A percentile compares a stretch with the other conserved stretches of the same genome.
phyloP scores from a whole-genome alignment of 805 yeast genomes.

The Nakazawaea ishiwadae region DNA sequence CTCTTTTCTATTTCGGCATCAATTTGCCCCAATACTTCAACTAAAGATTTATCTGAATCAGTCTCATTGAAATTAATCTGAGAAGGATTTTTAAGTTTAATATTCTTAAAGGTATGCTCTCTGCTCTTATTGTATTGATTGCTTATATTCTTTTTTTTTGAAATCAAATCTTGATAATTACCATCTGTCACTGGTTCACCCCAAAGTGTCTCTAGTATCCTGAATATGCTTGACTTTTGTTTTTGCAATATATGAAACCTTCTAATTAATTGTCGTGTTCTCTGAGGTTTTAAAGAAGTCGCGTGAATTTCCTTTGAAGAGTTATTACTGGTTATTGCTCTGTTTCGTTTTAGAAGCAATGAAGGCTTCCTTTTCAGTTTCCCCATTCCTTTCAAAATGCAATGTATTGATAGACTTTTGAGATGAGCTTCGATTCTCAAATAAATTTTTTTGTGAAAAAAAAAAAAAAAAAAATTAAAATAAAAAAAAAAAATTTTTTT shows the following conservation, averaged over 20 bases:
- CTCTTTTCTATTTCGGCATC: slow-evolving; percentile 55
- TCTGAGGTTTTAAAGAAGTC: slow-evolving; percentile 54
- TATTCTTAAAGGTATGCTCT: slow-evolving; percentile 10
- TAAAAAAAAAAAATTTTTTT: slow-evolving; percentile 4
- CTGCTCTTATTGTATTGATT: slow-evolving; percentile 13
- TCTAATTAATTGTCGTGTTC: slow-evolving; percentile 73
- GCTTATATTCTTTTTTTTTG: slow-evolving; percentile 7
- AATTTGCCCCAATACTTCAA: slow-evolving; percentile 42
- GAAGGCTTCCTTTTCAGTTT: slow-evolving; percentile 16
- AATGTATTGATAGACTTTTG: not conserved
- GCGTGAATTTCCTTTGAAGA: slow-evolving; percentile 26
- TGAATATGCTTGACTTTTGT: slow-evolving; percentile 38
- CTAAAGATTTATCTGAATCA: slow-evolving; percentile 15
- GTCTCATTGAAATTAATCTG: slow-evolving; percentile 13
- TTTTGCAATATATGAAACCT: slow-evolving; percentile 71
- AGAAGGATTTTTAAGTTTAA: slow-evolving; percentile 19
- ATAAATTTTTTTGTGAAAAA: not conserved
- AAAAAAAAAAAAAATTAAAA: slow-evolving; percentile 3
- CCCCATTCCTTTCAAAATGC: slow-evolving; percentile 2
- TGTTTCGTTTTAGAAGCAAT: slow-evolving; percentile 24
- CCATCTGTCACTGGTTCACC: slow-evolving; percentile 19
- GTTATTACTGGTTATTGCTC: slow-evolving; percentile 27
- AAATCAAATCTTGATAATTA: slow-evolving; percentile 15
- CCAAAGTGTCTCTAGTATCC: slow-evolving; percentile 21
- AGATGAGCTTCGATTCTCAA: slow-evolving; percentile 1